These are phyloP conservation scores for Saccharomycopsis amapae DNA, from an alignment of 805 yeast species.

Conservation along the genomic window DNA sequence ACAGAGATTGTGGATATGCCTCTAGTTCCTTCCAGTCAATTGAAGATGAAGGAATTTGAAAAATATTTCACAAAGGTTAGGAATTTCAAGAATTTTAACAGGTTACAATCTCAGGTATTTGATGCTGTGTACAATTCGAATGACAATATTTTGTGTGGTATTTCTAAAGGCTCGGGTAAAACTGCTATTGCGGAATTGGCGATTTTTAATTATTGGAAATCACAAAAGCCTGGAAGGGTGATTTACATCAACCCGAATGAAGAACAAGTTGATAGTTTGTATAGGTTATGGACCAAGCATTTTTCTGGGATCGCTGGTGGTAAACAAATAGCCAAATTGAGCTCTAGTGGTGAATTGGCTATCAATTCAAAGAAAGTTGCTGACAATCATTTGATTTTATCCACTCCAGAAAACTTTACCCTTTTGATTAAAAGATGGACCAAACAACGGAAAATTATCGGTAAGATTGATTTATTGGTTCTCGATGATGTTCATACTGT, in stretches of 20 bases:
- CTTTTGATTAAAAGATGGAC: conserved; percentile 68
- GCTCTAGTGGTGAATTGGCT: conserved; percentile 41
- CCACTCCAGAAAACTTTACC: conserved; percentile 79
- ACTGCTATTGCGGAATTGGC: conserved; percentile 68
- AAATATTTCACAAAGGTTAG: conserved; percentile 30
- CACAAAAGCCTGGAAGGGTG: conserved; percentile 56
- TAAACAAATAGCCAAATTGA: conserved; percentile 48
- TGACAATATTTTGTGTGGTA: conserved; percentile 59
- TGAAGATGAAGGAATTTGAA: conserved; percentile 42
- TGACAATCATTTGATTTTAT: conserved; percentile 57
- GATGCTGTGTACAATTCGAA: conserved; percentile 49
- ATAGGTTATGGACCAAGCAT: conserved; percentile 45
- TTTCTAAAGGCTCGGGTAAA: conserved; percentile 73
- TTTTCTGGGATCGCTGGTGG: conserved; percentile 48
- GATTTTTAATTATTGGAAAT: conserved; percentile 61
- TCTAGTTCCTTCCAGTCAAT: conserved; percentile 40
- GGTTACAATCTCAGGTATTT: conserved; percentile 67
- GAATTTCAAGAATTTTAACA: conserved; percentile 47
- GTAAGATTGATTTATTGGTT: conserved; percentile 58
- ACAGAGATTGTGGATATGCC: conserved; percentile 50
- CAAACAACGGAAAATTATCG: conserved; percentile 65
- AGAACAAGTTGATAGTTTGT: conserved; percentile 42
- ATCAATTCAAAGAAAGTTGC: conserved; percentile 51
- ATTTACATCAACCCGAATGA: conserved; percentile 65
- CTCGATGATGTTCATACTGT: conserved; percentile 68